Percentiles rank a stretch among this genome's conserved stretches.
Evolutionary conservation across 352 stramenopile genomes (phyloP).

Genomic region (Pythium periplocum): DNA sequence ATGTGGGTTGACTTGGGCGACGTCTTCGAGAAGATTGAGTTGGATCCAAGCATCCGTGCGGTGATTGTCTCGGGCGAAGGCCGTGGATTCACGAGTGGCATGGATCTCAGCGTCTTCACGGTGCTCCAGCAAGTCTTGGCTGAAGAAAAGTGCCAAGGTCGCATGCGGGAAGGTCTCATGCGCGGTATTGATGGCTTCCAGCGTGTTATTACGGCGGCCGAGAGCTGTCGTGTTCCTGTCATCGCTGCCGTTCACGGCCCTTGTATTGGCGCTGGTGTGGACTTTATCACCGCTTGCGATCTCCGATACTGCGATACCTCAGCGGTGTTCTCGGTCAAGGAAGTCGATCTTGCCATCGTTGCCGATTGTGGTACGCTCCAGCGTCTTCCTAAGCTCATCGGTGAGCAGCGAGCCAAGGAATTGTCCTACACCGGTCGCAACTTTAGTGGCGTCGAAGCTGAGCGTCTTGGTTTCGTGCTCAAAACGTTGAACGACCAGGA

Average conservation of each 20-base stretch:
- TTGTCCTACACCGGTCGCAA: slow-evolving; percentile 78
- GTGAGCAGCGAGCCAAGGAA: slow-evolving; percentile 81
- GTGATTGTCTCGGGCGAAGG: slow-evolving; percentile 77
- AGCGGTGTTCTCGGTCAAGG: slow-evolving; percentile 81
- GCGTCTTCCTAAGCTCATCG: slow-evolving; percentile 77
- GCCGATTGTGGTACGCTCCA: slow-evolving; percentile 87
- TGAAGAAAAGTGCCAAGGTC: slow-evolving; percentile 59
- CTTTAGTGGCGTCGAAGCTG: slow-evolving; percentile 72
- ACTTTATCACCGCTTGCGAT: slow-evolving; percentile 86
- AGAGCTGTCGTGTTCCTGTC: slow-evolving; percentile 80
- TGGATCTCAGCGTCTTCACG: slow-evolving; percentile 85
- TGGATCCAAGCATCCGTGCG: slow-evolving; percentile 56
- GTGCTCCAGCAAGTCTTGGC: slow-evolving; percentile 61
- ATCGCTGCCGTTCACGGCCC: slow-evolving; percentile 74
- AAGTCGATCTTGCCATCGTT: slow-evolving; percentile 86
- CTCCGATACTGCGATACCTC: slow-evolving; percentile 78
- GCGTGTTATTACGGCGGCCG: slow-evolving; percentile 71
- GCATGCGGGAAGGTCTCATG: slow-evolving; percentile 81
- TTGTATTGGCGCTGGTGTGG: slow-evolving; percentile 81
- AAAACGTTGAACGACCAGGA: slow-evolving; percentile 58
- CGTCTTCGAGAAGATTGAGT: slow-evolving; percentile 63
- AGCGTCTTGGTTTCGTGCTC: slow-evolving; percentile 71
- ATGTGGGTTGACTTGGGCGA: slow-evolving; percentile 81
- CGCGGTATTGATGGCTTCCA: slow-evolving; percentile 80
- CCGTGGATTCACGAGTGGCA: slow-evolving; percentile 79